Conservation (phyloP, 352 stramenopile genomes). For the Globisporangium emineosum region DNA sequence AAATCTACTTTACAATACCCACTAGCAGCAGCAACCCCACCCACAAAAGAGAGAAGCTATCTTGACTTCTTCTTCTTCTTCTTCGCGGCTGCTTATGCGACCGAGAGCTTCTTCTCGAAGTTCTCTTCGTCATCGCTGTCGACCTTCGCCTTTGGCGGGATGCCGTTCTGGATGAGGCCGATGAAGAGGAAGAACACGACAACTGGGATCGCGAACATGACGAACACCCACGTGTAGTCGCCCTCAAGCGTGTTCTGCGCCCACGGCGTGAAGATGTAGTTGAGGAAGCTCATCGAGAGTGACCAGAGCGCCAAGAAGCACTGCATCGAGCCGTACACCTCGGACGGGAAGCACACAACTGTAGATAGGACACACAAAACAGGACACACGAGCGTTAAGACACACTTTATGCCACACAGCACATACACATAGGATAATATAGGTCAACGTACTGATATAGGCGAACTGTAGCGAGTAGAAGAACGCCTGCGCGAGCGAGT, state of each 20-base stretch:
- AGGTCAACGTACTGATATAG: too few relatives aligned
- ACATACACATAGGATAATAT: too few relatives aligned
- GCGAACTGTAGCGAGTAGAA: conserved; percentile 33
- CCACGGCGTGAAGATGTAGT: conserved; percentile 38
- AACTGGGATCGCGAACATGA: conserved; percentile 32
- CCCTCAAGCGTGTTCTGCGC: conserved; percentile 29
- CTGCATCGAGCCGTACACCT: conserved; percentile 38
- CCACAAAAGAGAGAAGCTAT: not conserved
- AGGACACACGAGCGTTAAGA: too few relatives aligned
- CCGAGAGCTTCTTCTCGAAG: conserved; percentile 17
- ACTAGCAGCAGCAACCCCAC: not conserved
- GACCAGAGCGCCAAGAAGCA: conserved; percentile 29
- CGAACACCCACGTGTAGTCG: conserved; percentile 29
- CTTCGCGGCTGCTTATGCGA: conserved; percentile 6
- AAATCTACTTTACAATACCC: conserved; percentile 4
- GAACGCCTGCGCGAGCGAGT: conserved; percentile 23
- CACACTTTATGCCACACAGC: too few relatives aligned
- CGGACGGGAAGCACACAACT: conserved; percentile 31
- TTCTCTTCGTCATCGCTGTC: conserved; percentile 4
- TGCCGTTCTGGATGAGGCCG: conserved; percentile 19
- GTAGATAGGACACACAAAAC: too few relatives aligned
- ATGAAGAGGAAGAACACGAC: conserved; percentile 29
- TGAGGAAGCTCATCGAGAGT: conserved; percentile 32
- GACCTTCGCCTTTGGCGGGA: conserved; percentile 5
- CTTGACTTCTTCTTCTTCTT: not conserved